Base-by-base conservation (phyloP, 139 green algal genomes). In the Volvox reticuliferus region DNA sequence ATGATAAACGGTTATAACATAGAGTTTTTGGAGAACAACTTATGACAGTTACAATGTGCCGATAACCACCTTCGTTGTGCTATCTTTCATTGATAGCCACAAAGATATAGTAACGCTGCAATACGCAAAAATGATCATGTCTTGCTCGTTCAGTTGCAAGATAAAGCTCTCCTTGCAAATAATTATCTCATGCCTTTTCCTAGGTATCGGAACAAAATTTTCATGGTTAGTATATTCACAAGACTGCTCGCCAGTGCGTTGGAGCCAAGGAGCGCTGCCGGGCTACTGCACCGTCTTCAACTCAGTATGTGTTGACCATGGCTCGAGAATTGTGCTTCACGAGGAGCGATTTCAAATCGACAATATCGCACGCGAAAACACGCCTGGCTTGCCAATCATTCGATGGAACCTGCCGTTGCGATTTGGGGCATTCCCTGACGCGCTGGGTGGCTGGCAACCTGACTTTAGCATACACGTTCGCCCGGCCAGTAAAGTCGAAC, bases 401-500 rank as follows among this genome's bases (percentile, higher is more conserved):
- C 6, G 17, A 6, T 89, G 83, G 83, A 61, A 81, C 83, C 0
- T 81, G 14, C 83, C 83, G 1, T 17, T 80, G 24, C 83, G 67
- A 14, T 16, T 37, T 26, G 67, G 16, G 26, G 50, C 35, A 26
- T 89, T 69, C 28, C 83, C 83, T 3, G 83, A 89, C 26, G 67
- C 83, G 0, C 26, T 89, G 2, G 83, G 33, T 21, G 83, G 83
- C 67, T 89, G 68, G 36, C 67, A 81, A 68, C 83, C 83, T 12
- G 68, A 80, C 67, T 89, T 81, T 28, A n/a, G 17, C 2, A n/a
- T 89, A 1, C 30, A 26, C 6, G 16, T 89, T 1, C 83, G 83
- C 5, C 83, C 83, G 30, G 83, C 36, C 0, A 89, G 83, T 65
- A 89, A 89, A 35, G 67, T 37, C 24, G 83, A 89, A 68, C 83